phyloP scores from a whole-genome alignment of 164 flowering plant genomes.

The Sedum album region DNA sequence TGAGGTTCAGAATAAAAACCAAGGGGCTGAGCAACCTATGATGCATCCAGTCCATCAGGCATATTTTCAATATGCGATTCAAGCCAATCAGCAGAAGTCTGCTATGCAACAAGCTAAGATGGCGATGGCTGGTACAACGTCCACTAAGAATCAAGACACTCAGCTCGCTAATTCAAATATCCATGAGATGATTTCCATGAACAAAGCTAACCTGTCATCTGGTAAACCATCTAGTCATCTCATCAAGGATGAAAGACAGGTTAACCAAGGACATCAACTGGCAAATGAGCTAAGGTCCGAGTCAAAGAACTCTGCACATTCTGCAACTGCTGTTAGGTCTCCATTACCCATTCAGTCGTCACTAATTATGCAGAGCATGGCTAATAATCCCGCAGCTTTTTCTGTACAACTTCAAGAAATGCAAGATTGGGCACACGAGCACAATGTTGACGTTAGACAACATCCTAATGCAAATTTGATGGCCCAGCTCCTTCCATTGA shows the following conservation, averaged over 20 bases:
- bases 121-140: slow-evolving; percentile 42
- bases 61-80: slow-evolving; percentile 63
- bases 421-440: slow-evolving; percentile 86
- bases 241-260: slow-evolving; percentile 48
- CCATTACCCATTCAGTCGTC: slow-evolving; percentile 48
- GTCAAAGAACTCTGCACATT: slow-evolving; percentile 32
- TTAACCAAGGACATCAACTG: slow-evolving; percentile 44
- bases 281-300: slow-evolving; percentile 43
- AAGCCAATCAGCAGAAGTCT: slow-evolving; percentile 69
- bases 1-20: slow-evolving; percentile 57
- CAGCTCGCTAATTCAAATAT: slow-evolving; percentile 48
- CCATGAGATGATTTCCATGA: slow-evolving; percentile 64
- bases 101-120: slow-evolving; percentile 51
- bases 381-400: slow-evolving; percentile 51
- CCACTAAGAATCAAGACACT: slow-evolving; percentile 63
- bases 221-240: slow-evolving; percentile 48
- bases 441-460: slow-evolving; percentile 69
- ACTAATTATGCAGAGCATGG: slow-evolving; percentile 38
- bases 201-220: slow-evolving; percentile 61
- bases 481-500: slow-evolving; percentile 67
- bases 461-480: slow-evolving; percentile 75
- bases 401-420: slow-evolving; percentile 72
- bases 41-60: slow-evolving; percentile 65
- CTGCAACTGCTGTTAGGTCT: slow-evolving; percentile 32
- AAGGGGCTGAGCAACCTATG: slow-evolving; percentile 53